These are phyloP conservation scores for Candida sakaeoensis DNA, from an alignment of 805 yeast genomes.

Conservation along the genomic window DNA sequence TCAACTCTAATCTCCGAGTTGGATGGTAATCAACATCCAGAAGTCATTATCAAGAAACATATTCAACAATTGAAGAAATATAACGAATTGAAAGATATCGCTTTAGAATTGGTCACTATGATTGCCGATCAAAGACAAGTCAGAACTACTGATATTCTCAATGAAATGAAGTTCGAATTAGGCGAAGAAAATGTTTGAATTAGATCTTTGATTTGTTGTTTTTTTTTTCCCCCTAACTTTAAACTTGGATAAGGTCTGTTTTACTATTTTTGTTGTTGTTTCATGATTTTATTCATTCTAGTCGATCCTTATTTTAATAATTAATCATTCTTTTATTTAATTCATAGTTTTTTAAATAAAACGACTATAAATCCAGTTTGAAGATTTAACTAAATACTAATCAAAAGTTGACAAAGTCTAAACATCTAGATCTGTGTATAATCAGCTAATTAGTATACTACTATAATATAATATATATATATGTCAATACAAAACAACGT, in stretches of 20 bases:
- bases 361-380: too few species aligned
- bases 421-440: too few species aligned
- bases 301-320: background rate
- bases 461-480: too few species aligned
- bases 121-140: constrained; percentile 57
- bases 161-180: constrained; percentile 38
- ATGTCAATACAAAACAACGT: too few species aligned
- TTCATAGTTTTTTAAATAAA: too few species aligned
- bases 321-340: background rate
- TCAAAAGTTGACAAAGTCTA: too few species aligned
- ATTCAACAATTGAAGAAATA: constrained; percentile 51
- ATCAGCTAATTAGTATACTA: too few species aligned
- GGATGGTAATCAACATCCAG: constrained; percentile 37
- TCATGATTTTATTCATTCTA: background rate
- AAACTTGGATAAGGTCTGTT: too few species aligned
- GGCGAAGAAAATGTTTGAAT: constrained; percentile 5
- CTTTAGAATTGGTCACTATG: constrained; percentile 51
- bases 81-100: constrained; percentile 62
- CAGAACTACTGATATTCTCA: constrained; percentile 44
- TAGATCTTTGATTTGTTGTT: background rate
- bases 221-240: too few species aligned
- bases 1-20: constrained; percentile 28
- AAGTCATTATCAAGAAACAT: constrained; percentile 46
- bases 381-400: too few species aligned
- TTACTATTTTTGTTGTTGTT: background rate